These are phyloP conservation scores for Coniophora puteana DNA, from an alignment of 1,284 basidiomycete genomes.

Conservation along the genomic window DNA sequence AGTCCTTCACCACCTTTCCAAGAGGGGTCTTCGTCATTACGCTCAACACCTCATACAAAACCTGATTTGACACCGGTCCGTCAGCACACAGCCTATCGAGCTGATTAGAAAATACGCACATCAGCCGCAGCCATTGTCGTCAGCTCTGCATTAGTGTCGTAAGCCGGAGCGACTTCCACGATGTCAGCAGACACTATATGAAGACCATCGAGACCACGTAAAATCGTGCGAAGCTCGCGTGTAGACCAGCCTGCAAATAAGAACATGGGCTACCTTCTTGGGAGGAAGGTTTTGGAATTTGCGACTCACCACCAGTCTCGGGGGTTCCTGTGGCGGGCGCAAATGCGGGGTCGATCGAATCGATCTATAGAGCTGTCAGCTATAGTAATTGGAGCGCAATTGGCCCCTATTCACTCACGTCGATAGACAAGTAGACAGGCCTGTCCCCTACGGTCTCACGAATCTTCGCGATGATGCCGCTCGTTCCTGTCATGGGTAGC, in stretches of 20 bases:
- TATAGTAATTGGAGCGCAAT: not conserved
- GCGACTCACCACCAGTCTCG: conserved; percentile 50
- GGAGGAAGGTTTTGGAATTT: not conserved
- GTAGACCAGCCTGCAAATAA: conserved; percentile 65
- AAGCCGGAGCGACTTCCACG: conserved; percentile 79
- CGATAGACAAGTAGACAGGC: conserved; percentile 73
- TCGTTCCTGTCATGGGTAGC: conserved; percentile 39
- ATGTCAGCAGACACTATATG: conserved; percentile 76
- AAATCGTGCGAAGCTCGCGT: conserved; percentile 69
- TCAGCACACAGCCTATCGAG: too few relatives aligned
- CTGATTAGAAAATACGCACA: conserved; percentile 43
- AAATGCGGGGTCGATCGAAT: conserved; percentile 74
- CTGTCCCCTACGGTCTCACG: conserved; percentile 60
- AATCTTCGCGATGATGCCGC: conserved; percentile 69
- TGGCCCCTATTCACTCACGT: too few relatives aligned
- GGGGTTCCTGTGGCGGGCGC: conserved; percentile 76
- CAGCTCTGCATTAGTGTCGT: conserved; percentile 75
- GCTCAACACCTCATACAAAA: conserved; percentile 69
- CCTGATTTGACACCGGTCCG: conserved; percentile 41
- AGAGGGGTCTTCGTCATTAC: conserved; percentile 76
- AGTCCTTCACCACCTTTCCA: conserved; percentile 49
- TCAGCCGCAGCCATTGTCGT: conserved; percentile 81
- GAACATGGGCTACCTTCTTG: too few relatives aligned
- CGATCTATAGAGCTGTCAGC: conserved; percentile 43
- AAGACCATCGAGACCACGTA: conserved; percentile 70